Conservation (phyloP, 768 basidiomycete genomes). For the Fibroporia radiculosa region DNA sequence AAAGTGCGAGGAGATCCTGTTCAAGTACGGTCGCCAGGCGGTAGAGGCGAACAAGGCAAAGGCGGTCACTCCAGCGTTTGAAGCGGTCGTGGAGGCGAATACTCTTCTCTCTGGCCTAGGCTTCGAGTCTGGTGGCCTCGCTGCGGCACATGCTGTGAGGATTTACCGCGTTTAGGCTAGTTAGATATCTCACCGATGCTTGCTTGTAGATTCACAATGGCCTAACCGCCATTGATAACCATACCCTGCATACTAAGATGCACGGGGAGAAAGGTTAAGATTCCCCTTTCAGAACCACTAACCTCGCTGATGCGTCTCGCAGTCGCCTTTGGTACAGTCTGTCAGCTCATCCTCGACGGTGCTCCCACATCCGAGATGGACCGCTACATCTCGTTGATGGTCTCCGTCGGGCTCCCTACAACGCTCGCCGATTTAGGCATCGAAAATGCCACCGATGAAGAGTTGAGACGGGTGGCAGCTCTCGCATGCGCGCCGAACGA, state of each 20-base stretch:
- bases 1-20: constrained; percentile 28
- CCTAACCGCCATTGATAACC: constrained; percentile 22
- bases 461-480: constrained; percentile 20
- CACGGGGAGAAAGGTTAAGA: constrained; percentile 24
- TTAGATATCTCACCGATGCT: background rate
- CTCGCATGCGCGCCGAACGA: constrained; percentile 20
- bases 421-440: constrained; percentile 24
- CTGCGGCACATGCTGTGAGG: constrained; percentile 25
- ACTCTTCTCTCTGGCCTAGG: constrained; percentile 24
- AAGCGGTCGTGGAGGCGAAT: constrained; percentile 26
- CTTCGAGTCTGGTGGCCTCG: constrained; percentile 25
- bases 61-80: constrained; percentile 23
- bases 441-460: constrained; percentile 21
- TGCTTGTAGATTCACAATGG: constrained; percentile 23
- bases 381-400: constrained; percentile 23
- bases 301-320: background rate
- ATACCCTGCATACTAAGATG: constrained; percentile 18
- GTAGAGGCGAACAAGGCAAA: constrained; percentile 23
- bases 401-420: constrained; percentile 23
- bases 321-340: constrained; percentile 25
- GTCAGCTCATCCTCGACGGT: constrained; percentile 22
- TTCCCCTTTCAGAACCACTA: background rate
- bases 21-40: constrained; percentile 24
- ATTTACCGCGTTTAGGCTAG: background rate
- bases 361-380: constrained; percentile 18